Conservation (phyloP, 225 moss, liverwort and hornwort genomes). For the Anthoceros angustus region DNA sequence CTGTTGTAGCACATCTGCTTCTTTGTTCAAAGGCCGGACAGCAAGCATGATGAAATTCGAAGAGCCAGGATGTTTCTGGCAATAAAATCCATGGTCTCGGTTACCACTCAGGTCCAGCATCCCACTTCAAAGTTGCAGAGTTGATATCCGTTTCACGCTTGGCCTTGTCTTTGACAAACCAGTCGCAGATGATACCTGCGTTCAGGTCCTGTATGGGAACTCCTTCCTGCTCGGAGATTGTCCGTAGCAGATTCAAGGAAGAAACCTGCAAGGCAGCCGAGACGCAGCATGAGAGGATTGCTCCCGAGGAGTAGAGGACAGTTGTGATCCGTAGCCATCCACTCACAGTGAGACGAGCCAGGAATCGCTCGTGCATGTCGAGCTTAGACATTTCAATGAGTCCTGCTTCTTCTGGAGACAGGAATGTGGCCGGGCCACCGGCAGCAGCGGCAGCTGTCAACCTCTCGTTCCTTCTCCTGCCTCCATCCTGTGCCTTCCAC, state of each 20-base stretch:
- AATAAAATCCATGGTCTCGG: background rate
- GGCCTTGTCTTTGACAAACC: slow-evolving; percentile 76
- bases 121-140: slow-evolving; percentile 79
- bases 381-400: slow-evolving; percentile 68
- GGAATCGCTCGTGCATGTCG: slow-evolving; percentile 88
- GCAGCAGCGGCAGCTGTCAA: slow-evolving; percentile 13
- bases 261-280: slow-evolving; percentile 36
- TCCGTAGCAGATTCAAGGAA: slow-evolving; percentile 61
- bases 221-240: slow-evolving; percentile 77
- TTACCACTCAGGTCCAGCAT: slow-evolving; percentile 57
- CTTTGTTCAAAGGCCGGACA: too few species aligned
- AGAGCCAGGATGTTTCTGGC: too few species aligned
- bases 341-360: slow-evolving; percentile 65
- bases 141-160: slow-evolving; percentile 47
- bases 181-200: slow-evolving; percentile 66
- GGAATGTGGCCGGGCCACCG: slow-evolving; percentile 39
- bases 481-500: too few species aligned
- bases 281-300: background rate
- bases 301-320: background rate
- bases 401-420: slow-evolving; percentile 72
- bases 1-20: too few species aligned
- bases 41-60: too few species aligned
- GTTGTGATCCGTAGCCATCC: background rate
- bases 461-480: background rate
- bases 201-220: slow-evolving; percentile 60